These are phyloP conservation scores for Cardamine occulta DNA, from an alignment of 345 rosid genomes.

Conservation along the genomic window DNA sequence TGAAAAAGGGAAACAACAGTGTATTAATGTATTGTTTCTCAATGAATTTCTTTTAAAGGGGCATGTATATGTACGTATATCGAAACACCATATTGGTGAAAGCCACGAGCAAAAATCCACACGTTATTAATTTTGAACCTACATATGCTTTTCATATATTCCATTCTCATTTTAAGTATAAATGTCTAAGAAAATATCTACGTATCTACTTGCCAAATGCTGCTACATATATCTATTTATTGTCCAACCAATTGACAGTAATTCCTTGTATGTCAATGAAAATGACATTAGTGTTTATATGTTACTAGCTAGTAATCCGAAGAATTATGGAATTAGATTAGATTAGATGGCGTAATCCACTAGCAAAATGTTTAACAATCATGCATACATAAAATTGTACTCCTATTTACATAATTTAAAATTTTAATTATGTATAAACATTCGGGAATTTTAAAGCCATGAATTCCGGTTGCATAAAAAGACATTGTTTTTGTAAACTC, in stretches of 20 bases:
- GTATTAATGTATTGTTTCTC: conserved; percentile 15
- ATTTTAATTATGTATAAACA: not conserved
- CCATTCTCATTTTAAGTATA: conserved; percentile 15
- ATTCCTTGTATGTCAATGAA: not conserved
- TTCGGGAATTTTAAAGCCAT: not conserved
- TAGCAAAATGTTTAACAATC: not conserved
- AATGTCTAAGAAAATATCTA: conserved; percentile 30
- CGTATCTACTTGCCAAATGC: conserved; percentile 15
- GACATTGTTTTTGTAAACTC: not conserved
- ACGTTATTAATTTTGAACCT: conserved; percentile 36
- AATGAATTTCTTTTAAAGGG: conserved; percentile 27
- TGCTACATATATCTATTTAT: not conserved
- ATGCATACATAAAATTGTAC: not conserved
- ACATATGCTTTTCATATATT: conserved; percentile 15
- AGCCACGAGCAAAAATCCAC: conserved; percentile 47
- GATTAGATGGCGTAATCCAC: not conserved
- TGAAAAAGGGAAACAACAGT: not conserved
- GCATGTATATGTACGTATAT: conserved; percentile 37
- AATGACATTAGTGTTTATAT: not conserved
- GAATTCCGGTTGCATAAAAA: not conserved
- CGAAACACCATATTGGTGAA: conserved; percentile 43
- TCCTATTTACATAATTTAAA: not conserved
- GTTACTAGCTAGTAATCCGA: not conserved
- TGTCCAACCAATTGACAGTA: not conserved
- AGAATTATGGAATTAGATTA: not conserved